Base-by-base conservation (phyloP, 306 rosid genomes). In the Bauhinia variegata region DNA sequence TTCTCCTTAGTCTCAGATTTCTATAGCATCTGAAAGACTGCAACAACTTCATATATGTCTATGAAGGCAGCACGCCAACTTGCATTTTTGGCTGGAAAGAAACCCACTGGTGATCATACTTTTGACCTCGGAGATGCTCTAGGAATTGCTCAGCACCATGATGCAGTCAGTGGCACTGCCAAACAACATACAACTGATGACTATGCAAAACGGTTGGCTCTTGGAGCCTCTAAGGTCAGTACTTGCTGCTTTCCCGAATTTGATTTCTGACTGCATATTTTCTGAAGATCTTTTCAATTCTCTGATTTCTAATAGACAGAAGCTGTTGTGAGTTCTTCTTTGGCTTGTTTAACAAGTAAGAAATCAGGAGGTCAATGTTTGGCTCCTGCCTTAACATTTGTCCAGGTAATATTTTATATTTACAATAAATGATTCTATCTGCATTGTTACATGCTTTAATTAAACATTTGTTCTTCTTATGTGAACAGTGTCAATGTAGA, bases 71-170 rank as follows among this genome's bases (percentile, higher is more conserved):
- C 95, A 10, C 72, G 98, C 10, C 92, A 92, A 70, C 86, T 92
- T 65, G 95, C 85, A 64, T 77, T 77, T 74, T 78, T 89, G 18
- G 82, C 72, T 7, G 91, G 91, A 39, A 85, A 81, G 68, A 69
- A 49, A 63, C 67, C 82, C 31, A 23, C 56, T 8, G 37, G 56
- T 15, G 75, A 70, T 49, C 16, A 52, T 32, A 80, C 92, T 54
- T 73, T 36, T 63, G 70, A 48, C 67, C 95, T 92, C 1, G 98
- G 82, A 46, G 96, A 89, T 72, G 95, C 95, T 70, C 81, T 92
- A 50, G 98, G 96, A 72, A 79, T 82, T 61, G 85, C 78, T 23
- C 98, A 92, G 68, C 98, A 89, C 69, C 98, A 92, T 34, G 98
- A 89, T 85, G 98, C 96, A 42, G 83, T 80, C 60, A 52, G 78